Evolutionary conservation across 768 basidiomycete genomes (phyloP).

Genomic region (Tricholoma matsutake): DNA sequence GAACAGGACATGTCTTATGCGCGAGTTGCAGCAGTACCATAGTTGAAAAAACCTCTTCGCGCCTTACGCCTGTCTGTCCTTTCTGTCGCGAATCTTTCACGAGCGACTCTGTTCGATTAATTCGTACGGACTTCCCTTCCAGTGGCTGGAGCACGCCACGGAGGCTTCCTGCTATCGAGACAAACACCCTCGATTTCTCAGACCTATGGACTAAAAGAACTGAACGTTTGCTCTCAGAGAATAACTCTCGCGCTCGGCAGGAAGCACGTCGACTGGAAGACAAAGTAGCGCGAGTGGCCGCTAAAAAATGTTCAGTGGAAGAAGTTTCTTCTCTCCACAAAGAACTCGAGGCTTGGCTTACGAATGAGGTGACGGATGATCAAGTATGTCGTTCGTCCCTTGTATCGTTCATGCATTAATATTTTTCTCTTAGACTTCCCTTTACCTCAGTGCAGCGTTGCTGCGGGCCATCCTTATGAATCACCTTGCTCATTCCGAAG

Average conservation of each 20-base stretch:
- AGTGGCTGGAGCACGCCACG: conserved; percentile 70
- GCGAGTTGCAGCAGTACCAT: conserved; percentile 75
- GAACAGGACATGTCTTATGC: conserved; percentile 77
- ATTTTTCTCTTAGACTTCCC: conserved; percentile 39
- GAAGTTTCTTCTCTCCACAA: conserved; percentile 76
- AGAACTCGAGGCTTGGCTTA: conserved; percentile 77
- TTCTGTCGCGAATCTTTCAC: conserved; percentile 81
- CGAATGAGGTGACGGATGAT: conserved; percentile 58
- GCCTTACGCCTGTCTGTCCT: conserved; percentile 73
- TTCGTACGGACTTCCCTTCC: conserved; percentile 73
- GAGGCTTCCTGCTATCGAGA: conserved; percentile 48
- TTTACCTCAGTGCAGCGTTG: conserved; percentile 73
- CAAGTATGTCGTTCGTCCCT: conserved; percentile 46
- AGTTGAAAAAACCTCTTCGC: conserved; percentile 73
- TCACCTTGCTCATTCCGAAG: conserved; percentile 76
- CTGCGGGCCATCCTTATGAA: conserved; percentile 83
- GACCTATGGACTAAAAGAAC: conserved; percentile 43
- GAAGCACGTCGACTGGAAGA: conserved; percentile 71
- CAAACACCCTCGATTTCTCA: conserved; percentile 41
- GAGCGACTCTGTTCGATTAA: conserved; percentile 63
- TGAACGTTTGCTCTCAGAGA: conserved; percentile 46
- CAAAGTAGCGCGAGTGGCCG: conserved; percentile 74
- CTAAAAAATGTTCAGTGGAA: conserved; percentile 85
- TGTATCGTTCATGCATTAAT: neutral
- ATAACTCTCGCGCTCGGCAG: conserved; percentile 39